A percentile compares a stretch with the other conserved stretches of the same genome.
Conservation (phyloP, 1,139 yeast species). For the Kodamaea sp. region DNA sequence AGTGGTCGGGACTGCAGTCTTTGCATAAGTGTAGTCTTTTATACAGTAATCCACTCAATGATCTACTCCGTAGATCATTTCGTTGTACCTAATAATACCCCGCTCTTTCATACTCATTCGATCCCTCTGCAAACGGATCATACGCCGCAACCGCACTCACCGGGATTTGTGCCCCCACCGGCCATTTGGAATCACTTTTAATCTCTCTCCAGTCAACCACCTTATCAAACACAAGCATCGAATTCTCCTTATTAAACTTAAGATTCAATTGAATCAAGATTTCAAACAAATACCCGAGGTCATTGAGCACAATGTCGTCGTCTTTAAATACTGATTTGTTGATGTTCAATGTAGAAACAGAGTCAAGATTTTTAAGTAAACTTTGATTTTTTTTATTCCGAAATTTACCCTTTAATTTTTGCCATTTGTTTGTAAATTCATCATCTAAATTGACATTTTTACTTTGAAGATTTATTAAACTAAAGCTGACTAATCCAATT, state of each 20-base stretch:
- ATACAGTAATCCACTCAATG: background rate
- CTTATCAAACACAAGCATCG: conserved; percentile 37
- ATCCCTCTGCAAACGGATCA: conserved; percentile 5
- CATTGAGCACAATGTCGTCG: conserved; percentile 38
- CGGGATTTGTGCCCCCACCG: conserved; percentile 41
- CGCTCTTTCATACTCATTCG: background rate
- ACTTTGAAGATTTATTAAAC: conserved; percentile 39
- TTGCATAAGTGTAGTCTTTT: too few relatives aligned
- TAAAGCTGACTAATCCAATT: conserved; percentile 38
- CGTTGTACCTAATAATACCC: conserved; percentile 1
- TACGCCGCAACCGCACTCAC: conserved; percentile 13
- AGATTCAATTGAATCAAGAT: conserved; percentile 36
- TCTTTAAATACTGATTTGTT: conserved; percentile 35
- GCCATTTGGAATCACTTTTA: conserved; percentile 43
- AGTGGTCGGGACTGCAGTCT: too few relatives aligned
- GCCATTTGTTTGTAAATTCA: conserved; percentile 10
- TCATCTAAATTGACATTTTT: conserved; percentile 21
- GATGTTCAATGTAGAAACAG: conserved; percentile 36
- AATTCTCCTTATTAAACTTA: conserved; percentile 42
- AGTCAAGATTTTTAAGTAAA: conserved; percentile 30
- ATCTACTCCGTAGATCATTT: background rate
- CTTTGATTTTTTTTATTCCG: conserved; percentile 29
- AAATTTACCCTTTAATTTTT: conserved; percentile 26
- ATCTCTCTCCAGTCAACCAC: conserved; percentile 38
- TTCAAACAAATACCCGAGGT: conserved; percentile 38